Conservation (phyloP, 257 asterid species). For the Solanum acaule region DNA sequence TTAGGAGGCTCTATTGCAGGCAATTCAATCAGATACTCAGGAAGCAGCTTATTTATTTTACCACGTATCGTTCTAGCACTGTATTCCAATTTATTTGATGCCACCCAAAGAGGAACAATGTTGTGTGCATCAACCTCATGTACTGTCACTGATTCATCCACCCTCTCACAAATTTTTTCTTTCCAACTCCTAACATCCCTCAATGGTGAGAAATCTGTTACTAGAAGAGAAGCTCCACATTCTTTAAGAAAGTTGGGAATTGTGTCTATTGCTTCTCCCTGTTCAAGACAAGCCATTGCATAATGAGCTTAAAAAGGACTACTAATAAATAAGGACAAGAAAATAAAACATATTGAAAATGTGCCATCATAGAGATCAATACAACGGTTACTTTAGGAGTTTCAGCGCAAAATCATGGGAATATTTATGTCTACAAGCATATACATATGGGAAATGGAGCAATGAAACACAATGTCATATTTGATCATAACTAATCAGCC, state of each 20-base stretch:
- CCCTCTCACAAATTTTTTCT: constrained; percentile 48
- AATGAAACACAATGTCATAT: not conserved
- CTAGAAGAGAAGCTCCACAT: constrained; percentile 85
- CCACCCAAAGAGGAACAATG: constrained; percentile 88
- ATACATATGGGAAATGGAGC: not conserved
- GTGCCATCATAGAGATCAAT: not conserved
- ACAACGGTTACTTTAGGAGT: not conserved
- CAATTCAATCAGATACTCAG: constrained; percentile 66
- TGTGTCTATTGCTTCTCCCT: constrained; percentile 88
- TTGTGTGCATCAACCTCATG: constrained; percentile 96
- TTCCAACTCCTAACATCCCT: constrained; percentile 81
- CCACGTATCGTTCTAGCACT: constrained; percentile 77
- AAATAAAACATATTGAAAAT: not conserved
- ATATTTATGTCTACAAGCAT: not conserved
- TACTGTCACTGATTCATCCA: constrained; percentile 47
- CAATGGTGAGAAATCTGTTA: constrained; percentile 89
- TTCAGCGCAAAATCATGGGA: not conserved
- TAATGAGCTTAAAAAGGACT: not conserved
- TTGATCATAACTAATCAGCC: not conserved
- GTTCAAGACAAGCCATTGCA: not conserved
- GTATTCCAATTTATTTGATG: constrained; percentile 80
- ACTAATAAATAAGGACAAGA: not conserved
- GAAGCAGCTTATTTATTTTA: constrained; percentile 72
- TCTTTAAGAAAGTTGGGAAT: constrained; percentile 69
- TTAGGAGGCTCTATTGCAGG: constrained; percentile 43